phyloP scores from a whole-genome alignment of 495 filamentous ascomycete species.

The Neurospora sp. region DNA sequence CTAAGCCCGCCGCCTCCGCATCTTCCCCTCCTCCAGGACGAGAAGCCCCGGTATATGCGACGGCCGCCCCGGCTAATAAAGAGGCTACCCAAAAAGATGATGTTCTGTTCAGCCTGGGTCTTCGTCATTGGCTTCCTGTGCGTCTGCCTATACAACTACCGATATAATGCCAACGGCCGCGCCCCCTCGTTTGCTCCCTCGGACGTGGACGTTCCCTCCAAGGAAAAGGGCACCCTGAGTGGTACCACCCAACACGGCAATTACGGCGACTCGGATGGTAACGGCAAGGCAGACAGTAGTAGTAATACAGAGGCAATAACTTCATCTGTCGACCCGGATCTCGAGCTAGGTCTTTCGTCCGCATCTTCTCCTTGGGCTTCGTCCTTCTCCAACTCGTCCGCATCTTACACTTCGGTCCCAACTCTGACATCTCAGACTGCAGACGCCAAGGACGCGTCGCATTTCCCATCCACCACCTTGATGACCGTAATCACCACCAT shows the following conservation, averaged over 20 bases:
- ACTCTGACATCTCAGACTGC: not conserved
- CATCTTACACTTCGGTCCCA: not conserved
- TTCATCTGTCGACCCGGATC: not conserved
- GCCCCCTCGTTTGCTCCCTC: not conserved
- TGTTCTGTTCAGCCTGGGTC: not conserved
- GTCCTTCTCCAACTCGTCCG: not conserved
- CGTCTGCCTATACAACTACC: not conserved
- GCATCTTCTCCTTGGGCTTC: not conserved
- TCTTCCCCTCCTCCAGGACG: not conserved
- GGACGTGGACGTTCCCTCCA: not conserved
- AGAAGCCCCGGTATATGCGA: not conserved
- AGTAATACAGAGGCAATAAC: not conserved
- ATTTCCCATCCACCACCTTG: not conserved
- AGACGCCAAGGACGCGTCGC: not conserved
- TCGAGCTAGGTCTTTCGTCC: not conserved
- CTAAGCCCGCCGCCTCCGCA: not conserved
- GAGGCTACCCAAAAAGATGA: not conserved
- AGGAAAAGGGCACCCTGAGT: not conserved
- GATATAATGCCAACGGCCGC: not conserved
- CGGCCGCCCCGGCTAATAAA: not conserved
- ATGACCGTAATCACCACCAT: not conserved
- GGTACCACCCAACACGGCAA: not conserved
- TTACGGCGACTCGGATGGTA: not conserved
- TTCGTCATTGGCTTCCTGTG: not conserved
- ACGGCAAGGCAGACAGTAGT: not conserved